Conservation (phyloP, 2,329 filamentous ascomycete species). For the Gliomastix tumulicola region DNA sequence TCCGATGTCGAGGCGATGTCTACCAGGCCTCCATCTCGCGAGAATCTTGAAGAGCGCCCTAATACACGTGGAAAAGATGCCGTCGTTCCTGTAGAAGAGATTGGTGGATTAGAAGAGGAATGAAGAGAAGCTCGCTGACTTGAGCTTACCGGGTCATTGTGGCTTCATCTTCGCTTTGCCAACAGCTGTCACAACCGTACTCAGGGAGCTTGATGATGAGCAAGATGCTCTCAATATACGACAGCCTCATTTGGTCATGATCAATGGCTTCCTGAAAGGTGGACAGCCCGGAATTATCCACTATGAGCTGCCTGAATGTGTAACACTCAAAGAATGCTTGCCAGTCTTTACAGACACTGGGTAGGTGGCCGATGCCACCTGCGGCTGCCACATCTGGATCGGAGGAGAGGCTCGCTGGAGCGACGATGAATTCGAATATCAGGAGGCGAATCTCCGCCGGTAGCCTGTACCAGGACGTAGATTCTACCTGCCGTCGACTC, state of each 20-base stretch:
- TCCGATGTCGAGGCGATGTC: neutral
- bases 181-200: neutral
- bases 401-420: neutral
- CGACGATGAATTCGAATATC: neutral
- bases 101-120: neutral
- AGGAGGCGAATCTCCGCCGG: neutral
- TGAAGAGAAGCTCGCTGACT: too few relatives aligned
- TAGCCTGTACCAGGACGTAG: neutral
- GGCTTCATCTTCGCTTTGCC: neutral
- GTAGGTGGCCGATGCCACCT: neutral
- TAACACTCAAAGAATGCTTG: neutral
- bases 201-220: neutral
- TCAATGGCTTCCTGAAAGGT: neutral
- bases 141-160: neutral
- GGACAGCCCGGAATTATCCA: neutral
- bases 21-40: neutral
- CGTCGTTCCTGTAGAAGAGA: neutral
- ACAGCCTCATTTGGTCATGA: neutral
- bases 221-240: neutral
- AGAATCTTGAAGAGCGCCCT: neutral
- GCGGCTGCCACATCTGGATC: neutral
- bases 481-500: neutral
- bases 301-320: neutral
- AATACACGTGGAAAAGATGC: neutral
- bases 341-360: neutral